phyloP scores from a whole-genome alignment of 164 flowering plant genomes.

The Cinnamomum chago region DNA sequence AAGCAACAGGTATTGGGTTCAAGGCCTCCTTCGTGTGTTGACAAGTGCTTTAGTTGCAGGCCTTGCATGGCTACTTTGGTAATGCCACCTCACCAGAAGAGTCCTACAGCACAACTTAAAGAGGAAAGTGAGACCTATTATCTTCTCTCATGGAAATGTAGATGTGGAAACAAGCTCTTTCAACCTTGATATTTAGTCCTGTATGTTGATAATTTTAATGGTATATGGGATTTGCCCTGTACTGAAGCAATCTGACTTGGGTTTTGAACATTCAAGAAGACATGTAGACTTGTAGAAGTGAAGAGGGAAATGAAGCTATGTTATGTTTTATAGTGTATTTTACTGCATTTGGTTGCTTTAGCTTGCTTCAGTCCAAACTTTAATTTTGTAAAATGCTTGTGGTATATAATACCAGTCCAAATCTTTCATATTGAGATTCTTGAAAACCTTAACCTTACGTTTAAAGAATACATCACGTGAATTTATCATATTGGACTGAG shows the following conservation, averaged over 20 bases:
- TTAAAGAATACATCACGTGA: too few relatives aligned
- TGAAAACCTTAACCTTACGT: too few relatives aligned
- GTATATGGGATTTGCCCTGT: background rate
- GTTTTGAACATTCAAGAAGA: background rate
- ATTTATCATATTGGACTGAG: too few relatives aligned
- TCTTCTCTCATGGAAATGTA: constrained; percentile 78
- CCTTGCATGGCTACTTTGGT: constrained; percentile 72
- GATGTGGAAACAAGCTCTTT: constrained; percentile 46
- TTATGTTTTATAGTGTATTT: background rate
- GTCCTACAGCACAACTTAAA: constrained; percentile 16
- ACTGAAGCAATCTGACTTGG: background rate
- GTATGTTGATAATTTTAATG: background rate
- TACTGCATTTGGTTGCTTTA: background rate
- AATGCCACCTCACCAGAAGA: constrained; percentile 39
- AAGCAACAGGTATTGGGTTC: constrained; percentile 55
- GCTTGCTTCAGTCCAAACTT: background rate
- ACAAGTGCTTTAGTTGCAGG: constrained; percentile 70
- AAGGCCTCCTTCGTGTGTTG: constrained; percentile 65
- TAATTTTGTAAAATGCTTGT: background rate
- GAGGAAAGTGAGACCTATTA: constrained; percentile 49
- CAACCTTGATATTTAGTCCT: constrained; percentile 10
- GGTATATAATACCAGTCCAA: too few relatives aligned
- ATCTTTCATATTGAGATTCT: too few relatives aligned
- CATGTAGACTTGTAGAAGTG: background rate
- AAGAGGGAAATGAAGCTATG: background rate